A percentile compares a stretch with the other conserved stretches of the same genome.
Conservation (phyloP, 2,329 filamentous ascomycete species). For the Claviceps africana region DNA sequence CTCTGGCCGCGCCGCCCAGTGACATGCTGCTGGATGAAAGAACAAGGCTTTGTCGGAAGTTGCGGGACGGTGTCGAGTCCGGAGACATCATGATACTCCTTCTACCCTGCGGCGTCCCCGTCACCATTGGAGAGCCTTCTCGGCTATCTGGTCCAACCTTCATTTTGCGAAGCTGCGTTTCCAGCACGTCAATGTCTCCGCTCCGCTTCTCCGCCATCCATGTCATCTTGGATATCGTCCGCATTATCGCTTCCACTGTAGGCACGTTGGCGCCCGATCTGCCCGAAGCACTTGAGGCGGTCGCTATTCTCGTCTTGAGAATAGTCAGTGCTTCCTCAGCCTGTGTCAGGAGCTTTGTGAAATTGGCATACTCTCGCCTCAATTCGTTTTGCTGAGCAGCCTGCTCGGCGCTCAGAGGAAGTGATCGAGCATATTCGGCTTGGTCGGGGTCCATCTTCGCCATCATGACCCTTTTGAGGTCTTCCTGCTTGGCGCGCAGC, state of each 20-base stretch:
- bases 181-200: slow-evolving; percentile 79
- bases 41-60: slow-evolving; percentile 26
- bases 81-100: slow-evolving; percentile 28
- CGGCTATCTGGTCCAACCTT: slow-evolving; percentile 34
- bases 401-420: slow-evolving; percentile 76
- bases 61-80: slow-evolving; percentile 27
- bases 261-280: slow-evolving; percentile 43
- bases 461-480: slow-evolving; percentile 63
- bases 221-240: slow-evolving; percentile 87
- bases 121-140: slow-evolving; percentile 28
- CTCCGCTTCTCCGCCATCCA: slow-evolving; percentile 82
- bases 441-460: slow-evolving; percentile 55
- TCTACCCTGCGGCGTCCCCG: slow-evolving; percentile 24
- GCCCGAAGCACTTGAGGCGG: slow-evolving; percentile 35
- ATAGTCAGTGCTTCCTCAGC: slow-evolving; percentile 69
- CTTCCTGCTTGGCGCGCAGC: slow-evolving; percentile 61
- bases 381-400: slow-evolving; percentile 72
- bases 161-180: slow-evolving; percentile 69
- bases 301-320: slow-evolving; percentile 63
- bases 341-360: slow-evolving; percentile 61
- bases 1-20: slow-evolving; percentile 24
- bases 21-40: slow-evolving; percentile 23
- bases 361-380: slow-evolving; percentile 56
- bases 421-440: slow-evolving; percentile 46
- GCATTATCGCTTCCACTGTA: slow-evolving; percentile 81